Percentiles rank a stretch among this genome's conserved stretches.
These are phyloP conservation scores for Fusarium luffae DNA, from an alignment of 2,329 filamentous ascomycete genomes.

Conservation along the genomic window DNA sequence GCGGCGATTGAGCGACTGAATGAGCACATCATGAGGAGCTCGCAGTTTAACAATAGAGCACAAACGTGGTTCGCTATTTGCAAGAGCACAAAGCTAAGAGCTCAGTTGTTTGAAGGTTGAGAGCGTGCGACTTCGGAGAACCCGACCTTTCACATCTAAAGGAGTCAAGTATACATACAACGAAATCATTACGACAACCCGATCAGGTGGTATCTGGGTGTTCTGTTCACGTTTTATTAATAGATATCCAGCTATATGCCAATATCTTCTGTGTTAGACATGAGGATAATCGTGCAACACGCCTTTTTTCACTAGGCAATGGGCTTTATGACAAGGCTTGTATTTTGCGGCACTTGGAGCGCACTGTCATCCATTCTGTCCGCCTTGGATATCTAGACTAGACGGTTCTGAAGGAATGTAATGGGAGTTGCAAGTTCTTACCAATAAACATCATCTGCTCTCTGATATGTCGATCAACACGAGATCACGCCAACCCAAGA, in stretches of 20 bases:
- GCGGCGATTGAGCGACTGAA: background rate
- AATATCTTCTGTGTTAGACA: conserved; percentile 4
- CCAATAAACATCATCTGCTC: background rate
- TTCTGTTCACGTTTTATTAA: conserved; percentile 6
- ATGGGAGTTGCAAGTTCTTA: background rate
- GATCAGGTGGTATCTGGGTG: background rate
- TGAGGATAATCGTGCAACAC: conserved; percentile 17
- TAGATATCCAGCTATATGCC: background rate
- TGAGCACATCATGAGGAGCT: background rate
- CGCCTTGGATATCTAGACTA: background rate
- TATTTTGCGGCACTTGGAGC: background rate
- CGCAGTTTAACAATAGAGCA: background rate
- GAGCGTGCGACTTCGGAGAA: conserved; percentile 2
- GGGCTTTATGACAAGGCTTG: conserved; percentile 1
- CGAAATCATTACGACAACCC: background rate
- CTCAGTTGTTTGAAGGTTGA: background rate
- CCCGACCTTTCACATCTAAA: background rate
- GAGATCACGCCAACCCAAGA: background rate
- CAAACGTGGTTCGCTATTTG: background rate
- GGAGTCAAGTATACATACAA: background rate
- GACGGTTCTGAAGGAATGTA: background rate
- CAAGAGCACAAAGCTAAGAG: background rate
- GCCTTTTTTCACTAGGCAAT: background rate
- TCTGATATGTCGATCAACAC: background rate
- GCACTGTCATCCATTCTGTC: background rate